Evolutionary conservation across 78 protist genomes (phyloP).

Genomic region (Chrysochromulina tobinii): DNA sequence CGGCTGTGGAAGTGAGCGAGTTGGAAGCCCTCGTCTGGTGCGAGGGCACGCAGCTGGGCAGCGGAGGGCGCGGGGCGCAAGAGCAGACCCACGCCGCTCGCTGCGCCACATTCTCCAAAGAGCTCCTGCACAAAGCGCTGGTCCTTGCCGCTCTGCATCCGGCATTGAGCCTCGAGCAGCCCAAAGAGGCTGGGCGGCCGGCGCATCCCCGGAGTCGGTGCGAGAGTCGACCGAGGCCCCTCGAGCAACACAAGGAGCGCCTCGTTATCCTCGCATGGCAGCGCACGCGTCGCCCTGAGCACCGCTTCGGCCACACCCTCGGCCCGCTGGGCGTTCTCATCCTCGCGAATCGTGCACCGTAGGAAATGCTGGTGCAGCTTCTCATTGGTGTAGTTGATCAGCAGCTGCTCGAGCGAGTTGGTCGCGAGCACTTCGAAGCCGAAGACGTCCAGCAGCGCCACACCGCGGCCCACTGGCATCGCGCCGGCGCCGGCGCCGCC

Average conservation of each 20-base stretch:
- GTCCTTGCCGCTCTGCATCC: background rate
- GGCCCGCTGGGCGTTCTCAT: no score
- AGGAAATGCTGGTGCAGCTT: constrained; percentile 69
- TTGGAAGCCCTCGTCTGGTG: constrained; percentile 14
- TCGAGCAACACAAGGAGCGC: no score
- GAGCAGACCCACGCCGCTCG: no score
- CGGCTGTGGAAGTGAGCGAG: constrained; percentile 55
- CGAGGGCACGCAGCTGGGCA: no score
- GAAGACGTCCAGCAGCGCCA: constrained; percentile 89
- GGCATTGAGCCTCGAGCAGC: constrained; percentile 74
- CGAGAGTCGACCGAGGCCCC: no score
- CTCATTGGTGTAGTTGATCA: constrained; percentile 91
- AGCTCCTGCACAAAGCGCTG: constrained; percentile 31
- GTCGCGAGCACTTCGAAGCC: constrained; percentile 91
- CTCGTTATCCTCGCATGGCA: no score
- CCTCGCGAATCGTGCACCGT: constrained; percentile 36
- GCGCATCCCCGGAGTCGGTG: no score
- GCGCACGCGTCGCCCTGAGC: no score
- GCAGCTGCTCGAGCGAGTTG: constrained; percentile 90
- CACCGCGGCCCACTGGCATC: background rate
- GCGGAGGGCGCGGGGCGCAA: no score
- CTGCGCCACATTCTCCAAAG: no score
- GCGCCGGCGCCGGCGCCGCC: background rate
- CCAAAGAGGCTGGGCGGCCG: constrained; percentile 80
- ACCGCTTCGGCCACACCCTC: no score